Evolutionary conservation across 1,284 basidiomycete genomes (phyloP).

Genomic region (Salmacisia buchloeana): DNA sequence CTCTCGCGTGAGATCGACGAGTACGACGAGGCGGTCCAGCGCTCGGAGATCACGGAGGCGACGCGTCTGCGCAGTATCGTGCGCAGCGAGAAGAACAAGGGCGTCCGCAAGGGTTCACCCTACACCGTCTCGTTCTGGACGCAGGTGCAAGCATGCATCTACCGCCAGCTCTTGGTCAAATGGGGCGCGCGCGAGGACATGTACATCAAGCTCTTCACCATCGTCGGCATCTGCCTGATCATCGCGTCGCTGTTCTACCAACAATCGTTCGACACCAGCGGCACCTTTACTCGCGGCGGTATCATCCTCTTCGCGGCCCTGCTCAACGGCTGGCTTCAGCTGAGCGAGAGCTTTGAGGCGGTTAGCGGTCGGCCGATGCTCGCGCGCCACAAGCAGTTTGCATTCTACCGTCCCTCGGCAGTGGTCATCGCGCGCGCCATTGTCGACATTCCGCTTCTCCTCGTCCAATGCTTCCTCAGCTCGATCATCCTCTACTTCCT

Average conservation of each 20-base stretch:
- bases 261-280: conserved; percentile 25
- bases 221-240: conserved; percentile 37
- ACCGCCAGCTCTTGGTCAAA: conserved; percentile 35
- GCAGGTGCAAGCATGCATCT: conserved; percentile 32
- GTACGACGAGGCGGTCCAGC: conserved; percentile 32
- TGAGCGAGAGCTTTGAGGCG: conserved; percentile 64
- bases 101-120: conserved; percentile 27
- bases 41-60: conserved; percentile 22
- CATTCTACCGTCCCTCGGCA: conserved; percentile 52
- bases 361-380: conserved; percentile 66
- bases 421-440: conserved; percentile 63
- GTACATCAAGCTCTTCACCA: conserved; percentile 34
- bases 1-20: conserved; percentile 29
- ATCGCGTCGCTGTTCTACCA: conserved; percentile 36
- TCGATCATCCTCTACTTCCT: conserved; percentile 64
- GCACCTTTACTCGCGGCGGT: conserved; percentile 21
- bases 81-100: conserved; percentile 31
- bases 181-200: conserved; percentile 30
- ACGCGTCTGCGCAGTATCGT: conserved; percentile 23
- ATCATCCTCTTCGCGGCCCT: conserved; percentile 41
- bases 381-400: conserved; percentile 56
- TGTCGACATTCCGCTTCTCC: conserved; percentile 65
- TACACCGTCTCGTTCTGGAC: conserved; percentile 35
- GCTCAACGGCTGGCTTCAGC: conserved; percentile 42
- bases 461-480: conserved; percentile 58